phyloP scores from a whole-genome alignment of 306 rosid species.

The Corylus avellana region DNA sequence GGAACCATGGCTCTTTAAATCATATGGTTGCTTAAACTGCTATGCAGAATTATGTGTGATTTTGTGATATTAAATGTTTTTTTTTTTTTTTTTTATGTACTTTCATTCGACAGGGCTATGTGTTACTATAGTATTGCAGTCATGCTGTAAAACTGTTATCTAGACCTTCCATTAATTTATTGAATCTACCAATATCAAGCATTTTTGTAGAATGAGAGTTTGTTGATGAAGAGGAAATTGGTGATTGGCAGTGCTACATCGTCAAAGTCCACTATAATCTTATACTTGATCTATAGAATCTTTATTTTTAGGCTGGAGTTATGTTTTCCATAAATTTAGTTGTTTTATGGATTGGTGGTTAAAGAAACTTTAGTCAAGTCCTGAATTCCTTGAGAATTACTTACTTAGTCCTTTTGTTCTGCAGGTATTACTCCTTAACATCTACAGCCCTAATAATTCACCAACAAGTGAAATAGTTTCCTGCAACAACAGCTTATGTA shows the following conservation, averaged over 20 bases:
- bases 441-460: conserved; percentile 62
- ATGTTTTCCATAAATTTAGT: neutral
- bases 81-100: too few species aligned
- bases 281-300: too few species aligned
- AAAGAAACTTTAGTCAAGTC: conserved; percentile 14
- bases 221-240: neutral
- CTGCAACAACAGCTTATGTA: conserved; percentile 68
- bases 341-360: neutral
- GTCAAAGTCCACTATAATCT: neutral
- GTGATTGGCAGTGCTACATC: too few species aligned
- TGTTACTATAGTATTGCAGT: neutral
- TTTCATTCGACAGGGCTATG: too few species aligned
- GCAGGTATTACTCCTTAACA: conserved; percentile 45
- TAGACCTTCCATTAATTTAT: neutral
- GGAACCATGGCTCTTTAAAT: neutral
- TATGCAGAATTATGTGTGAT: neutral
- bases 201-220: neutral
- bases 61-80: too few species aligned
- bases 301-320: neutral
- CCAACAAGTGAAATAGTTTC: conserved; percentile 60
- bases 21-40: neutral
- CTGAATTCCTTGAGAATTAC: conserved; percentile 29
- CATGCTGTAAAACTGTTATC: neutral
- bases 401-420: conserved; percentile 21
- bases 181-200: neutral